Evolutionary conservation across 2,329 filamentous ascomycete species (phyloP).

Genomic region (Coniella vitis): DNA sequence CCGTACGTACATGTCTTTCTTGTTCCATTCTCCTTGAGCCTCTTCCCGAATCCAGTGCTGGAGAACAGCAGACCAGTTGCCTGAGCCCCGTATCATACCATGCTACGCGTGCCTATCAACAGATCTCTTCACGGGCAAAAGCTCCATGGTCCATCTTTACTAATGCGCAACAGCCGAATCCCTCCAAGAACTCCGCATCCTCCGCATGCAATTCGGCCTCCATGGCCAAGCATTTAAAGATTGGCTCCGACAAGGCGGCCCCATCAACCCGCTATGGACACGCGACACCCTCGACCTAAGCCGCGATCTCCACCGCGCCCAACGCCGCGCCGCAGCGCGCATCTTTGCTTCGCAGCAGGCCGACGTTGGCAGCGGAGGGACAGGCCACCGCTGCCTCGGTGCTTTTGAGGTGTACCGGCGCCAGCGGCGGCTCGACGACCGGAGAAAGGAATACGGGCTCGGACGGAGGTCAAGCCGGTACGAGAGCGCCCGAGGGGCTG

Average conservation of each 20-base stretch:
- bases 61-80: no score
- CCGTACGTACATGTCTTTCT: constrained; percentile 31
- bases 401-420: constrained; percentile 47
- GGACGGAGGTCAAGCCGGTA: constrained; percentile 16
- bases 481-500: constrained; percentile 11
- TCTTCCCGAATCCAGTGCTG: no score
- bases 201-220: constrained; percentile 39
- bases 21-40: no score
- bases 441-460: constrained; percentile 28
- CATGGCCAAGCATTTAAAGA: constrained; percentile 46
- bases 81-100: no score
- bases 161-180: no score
- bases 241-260: constrained; percentile 48
- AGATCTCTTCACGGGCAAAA: not conserved
- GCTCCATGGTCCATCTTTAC: no score
- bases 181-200: constrained; percentile 40
- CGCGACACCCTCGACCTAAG: constrained; percentile 44
- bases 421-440: constrained; percentile 31
- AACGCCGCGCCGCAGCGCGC: constrained; percentile 50
- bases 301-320: constrained; percentile 47
- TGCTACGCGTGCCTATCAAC: not conserved
- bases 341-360: constrained; percentile 48
- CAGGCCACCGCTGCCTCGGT: constrained; percentile 41
- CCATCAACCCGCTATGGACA: constrained; percentile 50
- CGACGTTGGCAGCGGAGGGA: constrained; percentile 24